Conservation (phyloP, 257 asterid species). For the Nicotiana undulata region DNA sequence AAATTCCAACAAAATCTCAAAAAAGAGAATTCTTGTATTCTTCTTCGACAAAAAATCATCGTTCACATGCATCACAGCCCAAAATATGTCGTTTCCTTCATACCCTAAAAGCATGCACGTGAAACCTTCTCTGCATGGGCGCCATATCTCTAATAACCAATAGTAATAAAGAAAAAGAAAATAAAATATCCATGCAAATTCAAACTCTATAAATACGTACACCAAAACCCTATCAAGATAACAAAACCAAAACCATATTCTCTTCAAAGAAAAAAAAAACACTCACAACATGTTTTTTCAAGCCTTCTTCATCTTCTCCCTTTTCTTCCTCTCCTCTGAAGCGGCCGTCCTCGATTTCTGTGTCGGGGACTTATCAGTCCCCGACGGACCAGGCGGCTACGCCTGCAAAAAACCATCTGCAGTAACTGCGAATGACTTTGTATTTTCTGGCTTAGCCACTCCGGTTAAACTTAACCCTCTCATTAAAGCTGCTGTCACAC, state of each 20-base stretch:
- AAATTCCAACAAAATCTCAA: background rate
- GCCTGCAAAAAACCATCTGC: slow-evolving; percentile 45
- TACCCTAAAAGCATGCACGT: slow-evolving; percentile 5
- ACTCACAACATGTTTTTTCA: slow-evolving; percentile 10
- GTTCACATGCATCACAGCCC: slow-evolving; percentile 25
- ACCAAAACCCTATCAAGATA: slow-evolving; percentile 1
- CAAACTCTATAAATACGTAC: background rate
- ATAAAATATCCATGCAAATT: background rate
- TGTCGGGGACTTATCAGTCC: slow-evolving; percentile 45
- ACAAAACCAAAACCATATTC: background rate
- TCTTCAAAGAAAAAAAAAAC: background rate
- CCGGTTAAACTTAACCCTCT: slow-evolving; percentile 55
- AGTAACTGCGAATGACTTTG: slow-evolving; percentile 42
- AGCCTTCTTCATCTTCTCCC: slow-evolving; percentile 20
- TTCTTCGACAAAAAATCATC: background rate
- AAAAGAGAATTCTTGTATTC: slow-evolving; percentile 15
- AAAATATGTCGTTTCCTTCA: slow-evolving; percentile 13
- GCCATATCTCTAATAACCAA: slow-evolving; percentile 4
- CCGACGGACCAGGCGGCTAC: slow-evolving; percentile 52
- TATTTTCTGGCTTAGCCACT: slow-evolving; percentile 33
- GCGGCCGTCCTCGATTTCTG: slow-evolving; percentile 65
- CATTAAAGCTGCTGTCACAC: slow-evolving; percentile 62
- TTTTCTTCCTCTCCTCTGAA: slow-evolving; percentile 25
- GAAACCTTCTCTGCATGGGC: background rate
- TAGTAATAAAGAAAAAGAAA: background rate